Evolutionary conservation across 139 green algal species (phyloP), one percentile per base, ranked within the genome.

Genomic region (Picochlorum sp.): DNA sequence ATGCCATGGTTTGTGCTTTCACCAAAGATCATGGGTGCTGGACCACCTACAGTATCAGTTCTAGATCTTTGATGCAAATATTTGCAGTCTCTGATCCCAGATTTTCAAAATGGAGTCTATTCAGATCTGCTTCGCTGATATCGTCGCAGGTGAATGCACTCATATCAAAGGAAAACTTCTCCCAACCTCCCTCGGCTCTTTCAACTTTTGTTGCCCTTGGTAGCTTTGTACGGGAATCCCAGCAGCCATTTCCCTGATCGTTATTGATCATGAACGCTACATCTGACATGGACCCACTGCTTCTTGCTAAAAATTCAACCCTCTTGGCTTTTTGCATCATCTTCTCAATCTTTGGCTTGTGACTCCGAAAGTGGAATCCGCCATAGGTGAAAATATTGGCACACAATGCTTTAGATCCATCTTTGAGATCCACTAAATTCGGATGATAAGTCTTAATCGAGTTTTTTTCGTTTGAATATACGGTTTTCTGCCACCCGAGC

Each of bases 401-500:
- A 56, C 69, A 75, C 15, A 75, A 32, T 11, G 69, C 69, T 15
- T 44, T 20, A 49, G 47, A 45, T 45, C 49, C 68, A 24, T 69
- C 51, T 5, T 4, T 4, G 10, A 44, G 4, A 10, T 20, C n/a
- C 4, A 24, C 6, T 14, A 75, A 16, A 20, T 13, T 32, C 28
- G 4, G 14, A 30, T 69, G 44, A 44, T 69, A 75, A 0, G 52
- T 70, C 34, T 69, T 70, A 52, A 69, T 75, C 30, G 49, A 24
- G 6, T 18, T 45, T 26, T 60, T 24, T 28, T 54, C 46, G 32
- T 73, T 59, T 3, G 44, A 45, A 37, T 69, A 51, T n/a, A 65
- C 37, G 28, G 61, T 59, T 61, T 75, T 75, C 41, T 58, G 58
- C 69, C 69, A 75, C 21, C 69, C 69, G 21, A 66, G 21, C 4